These are phyloP conservation scores for Elsinoe necatrix DNA, from an alignment of 2,329 filamentous ascomycete species.

Conservation along the genomic window DNA sequence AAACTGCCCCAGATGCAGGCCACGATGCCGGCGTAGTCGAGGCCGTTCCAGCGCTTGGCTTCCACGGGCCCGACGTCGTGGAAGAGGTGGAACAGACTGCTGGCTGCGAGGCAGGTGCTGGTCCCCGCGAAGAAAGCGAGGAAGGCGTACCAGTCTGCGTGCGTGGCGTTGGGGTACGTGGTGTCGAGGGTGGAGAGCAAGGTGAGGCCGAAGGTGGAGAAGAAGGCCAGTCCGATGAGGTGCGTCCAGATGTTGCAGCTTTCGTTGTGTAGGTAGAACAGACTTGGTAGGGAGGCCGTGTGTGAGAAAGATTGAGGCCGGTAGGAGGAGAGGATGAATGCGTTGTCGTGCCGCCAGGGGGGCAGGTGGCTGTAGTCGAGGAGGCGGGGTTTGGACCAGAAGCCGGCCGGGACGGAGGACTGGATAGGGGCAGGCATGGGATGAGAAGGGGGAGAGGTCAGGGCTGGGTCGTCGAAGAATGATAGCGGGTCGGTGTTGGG, in stretches of 20 bases:
- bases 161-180: slow-evolving; percentile 55
- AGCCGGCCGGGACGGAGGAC: background rate
- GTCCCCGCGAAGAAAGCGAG: slow-evolving; percentile 67
- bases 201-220: slow-evolving; percentile 45
- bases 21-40: slow-evolving; percentile 93
- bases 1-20: slow-evolving; percentile 85
- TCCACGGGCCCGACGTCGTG: background rate
- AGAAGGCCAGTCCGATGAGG: slow-evolving; percentile 53
- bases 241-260: slow-evolving; percentile 66
- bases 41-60: slow-evolving; percentile 75
- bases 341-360: slow-evolving; percentile 52
- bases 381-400: slow-evolving; percentile 26
- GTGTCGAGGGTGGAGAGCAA: slow-evolving; percentile 52
- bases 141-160: slow-evolving; percentile 62
- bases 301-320: slow-evolving; percentile 56
- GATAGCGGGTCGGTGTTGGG: background rate
- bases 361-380: slow-evolving; percentile 30
- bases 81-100: slow-evolving; percentile 69
- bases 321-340: slow-evolving; percentile 60
- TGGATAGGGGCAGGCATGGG: background rate
- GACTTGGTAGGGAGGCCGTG: slow-evolving; percentile 46
- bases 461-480: background rate
- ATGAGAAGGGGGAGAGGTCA: background rate
- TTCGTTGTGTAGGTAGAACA: slow-evolving; percentile 59
- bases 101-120: slow-evolving; percentile 39